phyloP scores from a whole-genome alignment of 805 yeast genomes.

The Wickerhamiella sorbophila region DNA sequence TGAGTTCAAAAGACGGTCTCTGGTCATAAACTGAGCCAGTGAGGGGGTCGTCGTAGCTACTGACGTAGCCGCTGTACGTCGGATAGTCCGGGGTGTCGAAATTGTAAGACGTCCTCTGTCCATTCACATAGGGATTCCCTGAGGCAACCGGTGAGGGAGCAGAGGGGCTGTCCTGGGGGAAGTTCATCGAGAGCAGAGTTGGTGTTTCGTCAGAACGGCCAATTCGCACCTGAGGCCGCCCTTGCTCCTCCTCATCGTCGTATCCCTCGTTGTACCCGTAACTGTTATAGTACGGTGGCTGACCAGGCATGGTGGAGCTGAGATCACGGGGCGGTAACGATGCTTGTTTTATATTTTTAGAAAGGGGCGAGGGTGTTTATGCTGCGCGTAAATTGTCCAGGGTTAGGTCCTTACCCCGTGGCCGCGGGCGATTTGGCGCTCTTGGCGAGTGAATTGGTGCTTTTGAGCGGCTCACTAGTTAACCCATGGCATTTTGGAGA shows the following conservation, averaged over 20 bases:
- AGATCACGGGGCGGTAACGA: not conserved
- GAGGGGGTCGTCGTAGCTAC: not conserved
- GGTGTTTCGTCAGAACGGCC: not conserved
- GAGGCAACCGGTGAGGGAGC: not conserved
- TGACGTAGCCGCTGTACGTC: not conserved
- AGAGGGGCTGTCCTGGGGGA: not conserved
- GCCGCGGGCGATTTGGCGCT: not conserved
- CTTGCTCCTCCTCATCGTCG: not conserved
- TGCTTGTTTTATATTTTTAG: not conserved
- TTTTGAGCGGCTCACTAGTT: no score
- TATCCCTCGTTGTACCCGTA: no score
- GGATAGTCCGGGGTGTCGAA: not conserved
- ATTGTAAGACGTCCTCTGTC: not conserved
- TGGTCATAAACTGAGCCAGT: not conserved
- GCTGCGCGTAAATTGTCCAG: not conserved
- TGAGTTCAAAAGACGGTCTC: not conserved
- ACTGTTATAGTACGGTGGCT: not conserved
- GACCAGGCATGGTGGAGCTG: not conserved
- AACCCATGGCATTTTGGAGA: no score
- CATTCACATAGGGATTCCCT: not conserved
- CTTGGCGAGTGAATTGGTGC: no score
- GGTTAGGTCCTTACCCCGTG: not conserved
- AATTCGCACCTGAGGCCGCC: conserved; percentile 1
- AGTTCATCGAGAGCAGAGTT: not conserved
- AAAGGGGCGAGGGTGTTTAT: not conserved